Base-by-base conservation (phyloP, 2,329 filamentous ascomycete genomes). In the Fonsecaea erecta region DNA sequence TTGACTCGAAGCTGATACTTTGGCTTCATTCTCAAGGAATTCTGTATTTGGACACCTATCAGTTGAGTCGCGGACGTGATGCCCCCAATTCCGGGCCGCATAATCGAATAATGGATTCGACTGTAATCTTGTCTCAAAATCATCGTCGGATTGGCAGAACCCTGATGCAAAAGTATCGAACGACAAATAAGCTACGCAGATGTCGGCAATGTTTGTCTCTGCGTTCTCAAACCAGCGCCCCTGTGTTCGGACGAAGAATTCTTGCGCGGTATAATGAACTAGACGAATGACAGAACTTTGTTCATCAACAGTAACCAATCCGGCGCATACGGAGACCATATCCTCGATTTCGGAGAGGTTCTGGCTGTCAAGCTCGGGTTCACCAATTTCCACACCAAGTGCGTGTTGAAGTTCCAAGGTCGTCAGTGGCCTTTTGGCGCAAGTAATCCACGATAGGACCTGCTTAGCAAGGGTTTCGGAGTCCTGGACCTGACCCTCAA, bases 231-330 rank as follows among this genome's bases (percentile, higher is more conserved):
- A 68, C 55, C 66, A 66, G 0, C 34, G 30, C 9, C 26, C 26
- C 9, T 18, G 75, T 11, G 64, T 56, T 46, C 35, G 55, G 14
- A 78, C 72, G 56, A 84, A 79, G 70, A 80, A 84, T 56, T 83
- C 75, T 52, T 82, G 78, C 1, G 81, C 76, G 0, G 82, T 83
- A 60, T 81, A 80, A 68, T 84, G 81, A 4, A 81, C 67, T n/a
- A 74, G 62, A 3, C 67, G 69, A 37, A 74, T 64, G 6, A 71
- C 61, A 18, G 63, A 32, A 28, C 62, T 70, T 34, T 72, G 40
- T 18, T 68, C 37, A 53, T 74, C 71, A n/a, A 71, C 48, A 8
- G 52, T 62, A 21, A 74, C 65, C 14, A 74, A 58, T 11, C 73
- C 74, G 8, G 66, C 68, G 67, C 74, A 74, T 3, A 68, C 68